Evolutionary conservation across 2,329 filamentous ascomycete species (phyloP).

Genomic region (Harringtonia aguacate): DNA sequence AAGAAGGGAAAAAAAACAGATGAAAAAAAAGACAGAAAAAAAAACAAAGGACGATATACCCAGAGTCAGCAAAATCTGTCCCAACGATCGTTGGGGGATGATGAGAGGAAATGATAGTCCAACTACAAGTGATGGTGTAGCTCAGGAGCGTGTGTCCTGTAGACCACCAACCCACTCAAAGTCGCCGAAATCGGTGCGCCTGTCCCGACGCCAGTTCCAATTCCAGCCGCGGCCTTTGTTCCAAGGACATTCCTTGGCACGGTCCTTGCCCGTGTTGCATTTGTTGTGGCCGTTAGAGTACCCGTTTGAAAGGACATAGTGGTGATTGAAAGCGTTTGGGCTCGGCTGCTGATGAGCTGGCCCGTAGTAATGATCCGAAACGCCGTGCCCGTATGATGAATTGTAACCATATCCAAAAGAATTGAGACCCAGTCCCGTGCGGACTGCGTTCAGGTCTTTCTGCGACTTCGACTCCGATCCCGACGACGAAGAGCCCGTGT

Average conservation of each 20-base stretch:
- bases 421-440: constrained; percentile 8
- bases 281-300: constrained; percentile 19
- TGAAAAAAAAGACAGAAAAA: constrained; percentile 11
- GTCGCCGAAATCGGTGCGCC: constrained; percentile 59
- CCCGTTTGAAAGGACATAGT: constrained; percentile 13
- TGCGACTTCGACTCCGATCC: constrained; percentile 31
- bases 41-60: constrained; percentile 16
- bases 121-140: constrained; percentile 50
- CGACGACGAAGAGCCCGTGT: constrained; percentile 35
- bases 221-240: constrained; percentile 49
- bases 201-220: constrained; percentile 51
- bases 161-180: constrained; percentile 94
- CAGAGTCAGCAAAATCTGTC: constrained; percentile 13
- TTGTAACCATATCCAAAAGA: constrained; percentile 32
- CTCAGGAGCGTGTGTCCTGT: constrained; percentile 45
- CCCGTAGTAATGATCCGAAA: constrained; percentile 35
- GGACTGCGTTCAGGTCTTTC: constrained; percentile 34
- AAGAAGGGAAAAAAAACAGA: constrained; percentile 1
- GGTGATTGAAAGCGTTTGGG: constrained; percentile 14
- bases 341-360: constrained; percentile 12
- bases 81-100: constrained; percentile 1
- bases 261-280: constrained; percentile 32
- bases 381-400: constrained; percentile 34
- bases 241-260: constrained; percentile 43
- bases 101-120: constrained; percentile 20